phyloP scores from a whole-genome alignment of 495 filamentous ascomycete genomes.

The Gamarada debralockiae region DNA sequence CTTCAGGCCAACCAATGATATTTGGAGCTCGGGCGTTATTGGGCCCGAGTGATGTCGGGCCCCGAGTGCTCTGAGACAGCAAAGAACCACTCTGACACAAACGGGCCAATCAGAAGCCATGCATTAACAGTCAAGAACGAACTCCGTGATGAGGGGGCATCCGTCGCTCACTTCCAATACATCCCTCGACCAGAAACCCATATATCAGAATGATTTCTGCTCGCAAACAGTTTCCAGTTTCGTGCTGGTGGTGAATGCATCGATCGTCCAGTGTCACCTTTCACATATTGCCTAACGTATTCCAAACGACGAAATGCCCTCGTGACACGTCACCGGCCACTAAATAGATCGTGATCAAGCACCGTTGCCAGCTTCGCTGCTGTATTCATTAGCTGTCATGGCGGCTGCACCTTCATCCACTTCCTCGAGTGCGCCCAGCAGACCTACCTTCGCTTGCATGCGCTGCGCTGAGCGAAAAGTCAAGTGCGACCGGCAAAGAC shows the following conservation, averaged over 20 bases:
- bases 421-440: not conserved
- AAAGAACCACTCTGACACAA: not conserved
- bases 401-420: not conserved
- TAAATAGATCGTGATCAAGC: not conserved
- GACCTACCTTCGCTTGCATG: constrained; percentile 50
- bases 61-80: not conserved
- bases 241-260: not conserved
- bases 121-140: not conserved
- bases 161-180: too few relatives aligned
- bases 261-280: not conserved
- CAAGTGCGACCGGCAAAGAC: constrained; percentile 69
- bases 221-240: not conserved
- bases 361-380: not conserved
- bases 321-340: not conserved
- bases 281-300: not conserved
- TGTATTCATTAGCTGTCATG: constrained; percentile 3
- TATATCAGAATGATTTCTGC: not conserved
- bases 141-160: too few relatives aligned
- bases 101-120: not conserved
- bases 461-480: constrained; percentile 83
- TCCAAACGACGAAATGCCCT: not conserved
- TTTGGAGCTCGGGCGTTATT: not conserved
- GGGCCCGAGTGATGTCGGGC: not conserved
- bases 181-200: not conserved
- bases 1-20: not conserved